These are phyloP conservation scores for Geranium incanum DNA, from an alignment of 441 rosid genomes.

Conservation along the genomic window DNA sequence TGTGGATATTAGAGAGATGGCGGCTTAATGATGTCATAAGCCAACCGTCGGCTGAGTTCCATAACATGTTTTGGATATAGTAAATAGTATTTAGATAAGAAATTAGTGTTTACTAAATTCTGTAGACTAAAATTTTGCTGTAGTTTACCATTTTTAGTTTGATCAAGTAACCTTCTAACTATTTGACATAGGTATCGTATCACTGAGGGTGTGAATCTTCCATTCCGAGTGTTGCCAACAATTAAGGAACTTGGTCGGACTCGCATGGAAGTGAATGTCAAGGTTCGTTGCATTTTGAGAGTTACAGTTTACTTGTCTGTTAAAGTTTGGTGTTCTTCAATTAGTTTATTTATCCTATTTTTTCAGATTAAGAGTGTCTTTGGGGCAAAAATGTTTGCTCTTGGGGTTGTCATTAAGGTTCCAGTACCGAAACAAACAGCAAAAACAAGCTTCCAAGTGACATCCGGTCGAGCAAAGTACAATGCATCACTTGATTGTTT, in stretches of 20 bases:
- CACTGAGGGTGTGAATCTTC: conserved; percentile 94
- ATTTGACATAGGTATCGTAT: conserved; percentile 65
- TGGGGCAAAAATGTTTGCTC: conserved; percentile 98
- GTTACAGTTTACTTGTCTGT: not conserved
- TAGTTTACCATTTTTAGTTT: not conserved
- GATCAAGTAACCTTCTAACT: not conserved
- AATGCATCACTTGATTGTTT: conserved; percentile 87
- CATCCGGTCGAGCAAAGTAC: conserved; percentile 91
- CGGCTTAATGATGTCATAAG: not conserved
- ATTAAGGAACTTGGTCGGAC: conserved; percentile 97
- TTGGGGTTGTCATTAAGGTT: conserved; percentile 89
- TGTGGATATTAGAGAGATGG: not conserved
- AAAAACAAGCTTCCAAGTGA: conserved; percentile 89
- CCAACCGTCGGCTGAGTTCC: not conserved
- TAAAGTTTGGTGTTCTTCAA: conserved; percentile 15
- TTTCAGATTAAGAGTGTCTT: conserved; percentile 93
- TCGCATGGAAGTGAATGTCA: conserved; percentile 90
- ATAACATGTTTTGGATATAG: not conserved
- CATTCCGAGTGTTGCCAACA: conserved; percentile 91
- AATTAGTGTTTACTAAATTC: not conserved
- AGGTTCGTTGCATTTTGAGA: conserved; percentile 38
- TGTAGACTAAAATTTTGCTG: not conserved
- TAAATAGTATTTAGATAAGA: not conserved
- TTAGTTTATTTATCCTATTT: conserved; percentile 19
- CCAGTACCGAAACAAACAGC: conserved; percentile 99